These are phyloP conservation scores for Trichophyton verrucosum DNA, from an alignment of 2,329 filamentous ascomycete genomes.

Conservation along the genomic window DNA sequence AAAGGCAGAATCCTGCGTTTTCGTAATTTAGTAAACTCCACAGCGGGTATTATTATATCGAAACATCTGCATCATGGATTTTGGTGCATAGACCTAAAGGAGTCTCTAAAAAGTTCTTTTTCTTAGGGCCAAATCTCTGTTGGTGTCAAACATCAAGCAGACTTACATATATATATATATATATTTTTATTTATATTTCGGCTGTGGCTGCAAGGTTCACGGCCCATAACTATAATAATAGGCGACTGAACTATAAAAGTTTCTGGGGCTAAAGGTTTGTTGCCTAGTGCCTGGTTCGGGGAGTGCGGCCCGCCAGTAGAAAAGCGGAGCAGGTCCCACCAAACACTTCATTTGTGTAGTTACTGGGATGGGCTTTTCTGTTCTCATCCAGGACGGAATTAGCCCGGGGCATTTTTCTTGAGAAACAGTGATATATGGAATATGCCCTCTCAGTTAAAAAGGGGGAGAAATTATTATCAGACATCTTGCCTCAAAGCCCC, in stretches of 20 bases:
- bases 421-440: background rate
- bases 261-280: background rate
- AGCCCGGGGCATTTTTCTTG: background rate
- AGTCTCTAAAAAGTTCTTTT: background rate
- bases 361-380: background rate
- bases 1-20: background rate
- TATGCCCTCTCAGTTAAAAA: too few relatives aligned
- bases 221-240: background rate
- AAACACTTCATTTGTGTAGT: background rate
- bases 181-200: background rate
- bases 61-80: background rate
- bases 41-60: background rate
- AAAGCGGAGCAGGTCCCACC: slow-evolving; percentile 1
- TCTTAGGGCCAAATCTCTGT: background rate
- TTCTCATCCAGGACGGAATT: background rate
- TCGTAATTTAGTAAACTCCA: background rate
- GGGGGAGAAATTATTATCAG: background rate
- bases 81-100: background rate
- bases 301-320: slow-evolving; percentile 1
- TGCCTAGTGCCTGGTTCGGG: background rate
- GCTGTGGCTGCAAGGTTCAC: background rate
- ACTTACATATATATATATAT: background rate
- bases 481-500: too few relatives aligned
- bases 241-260: background rate
- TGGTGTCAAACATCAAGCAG: background rate